Conservation (phyloP, 169 alveolate species). For the Plasmodium cynomolgi region DNA sequence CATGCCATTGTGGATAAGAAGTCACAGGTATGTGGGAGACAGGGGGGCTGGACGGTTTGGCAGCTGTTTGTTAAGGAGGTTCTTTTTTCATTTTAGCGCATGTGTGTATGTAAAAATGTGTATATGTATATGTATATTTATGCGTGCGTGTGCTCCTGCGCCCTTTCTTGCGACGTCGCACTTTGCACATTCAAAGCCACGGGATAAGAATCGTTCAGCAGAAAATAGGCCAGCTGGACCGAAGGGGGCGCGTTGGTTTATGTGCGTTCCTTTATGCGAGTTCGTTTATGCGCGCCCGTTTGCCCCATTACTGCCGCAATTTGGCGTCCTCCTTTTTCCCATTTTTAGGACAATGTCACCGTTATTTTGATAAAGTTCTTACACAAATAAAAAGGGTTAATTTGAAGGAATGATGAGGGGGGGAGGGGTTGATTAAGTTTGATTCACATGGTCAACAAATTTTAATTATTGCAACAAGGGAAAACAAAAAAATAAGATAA, state of each 20-base stretch:
- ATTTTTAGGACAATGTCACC: constrained; percentile 29
- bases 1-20: constrained; percentile 80
- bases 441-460: constrained; percentile 45
- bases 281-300: not conserved
- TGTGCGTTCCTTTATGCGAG: not conserved
- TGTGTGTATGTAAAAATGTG: not conserved
- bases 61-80: not conserved
- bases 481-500: constrained; percentile 4
- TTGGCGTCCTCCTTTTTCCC: not conserved
- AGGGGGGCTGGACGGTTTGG: not conserved
- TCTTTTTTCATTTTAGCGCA: not conserved
- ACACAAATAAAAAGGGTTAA: constrained; percentile 48
- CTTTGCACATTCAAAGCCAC: not conserved
- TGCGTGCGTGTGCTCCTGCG: not conserved
- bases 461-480: constrained; percentile 37
- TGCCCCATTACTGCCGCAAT: not conserved
- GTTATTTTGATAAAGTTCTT: constrained; percentile 73
- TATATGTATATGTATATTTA: not conserved
- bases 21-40: constrained; percentile 78
- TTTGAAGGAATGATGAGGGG: not conserved
- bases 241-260: not conserved
- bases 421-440: not conserved
- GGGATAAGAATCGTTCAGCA: not conserved
- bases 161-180: not conserved
- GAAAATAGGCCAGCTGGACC: not conserved